Evolutionary conservation across 805 yeast genomes (phyloP).

Genomic region (Saturnispora galanensis): DNA sequence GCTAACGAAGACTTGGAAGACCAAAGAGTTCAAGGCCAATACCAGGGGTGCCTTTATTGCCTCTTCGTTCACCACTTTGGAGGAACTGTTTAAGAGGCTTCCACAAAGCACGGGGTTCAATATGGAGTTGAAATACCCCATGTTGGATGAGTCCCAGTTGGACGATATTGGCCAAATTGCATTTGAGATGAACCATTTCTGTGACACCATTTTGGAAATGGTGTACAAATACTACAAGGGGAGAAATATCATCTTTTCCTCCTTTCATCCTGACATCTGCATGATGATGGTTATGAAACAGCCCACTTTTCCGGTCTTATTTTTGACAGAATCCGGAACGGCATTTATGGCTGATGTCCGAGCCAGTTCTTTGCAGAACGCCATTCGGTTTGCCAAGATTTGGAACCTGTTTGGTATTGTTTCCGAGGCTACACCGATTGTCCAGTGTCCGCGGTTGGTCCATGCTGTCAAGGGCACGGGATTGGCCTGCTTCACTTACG

Average conservation of each 20-base stretch:
- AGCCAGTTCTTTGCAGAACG: conserved; percentile 81
- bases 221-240: conserved; percentile 73
- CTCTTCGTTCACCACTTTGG: conserved; percentile 81
- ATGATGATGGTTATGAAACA: conserved; percentile 78
- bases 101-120: conserved; percentile 86
- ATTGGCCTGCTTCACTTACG: conserved; percentile 88
- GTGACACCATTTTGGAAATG: conserved; percentile 71
- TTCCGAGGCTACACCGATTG: conserved; percentile 75
- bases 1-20: conserved; percentile 80
- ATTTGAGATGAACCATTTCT: conserved; percentile 76
- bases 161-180: conserved; percentile 84
- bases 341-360: conserved; percentile 79
- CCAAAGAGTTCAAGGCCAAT: conserved; percentile 86
- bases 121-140: conserved; percentile 90
- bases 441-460: conserved; percentile 83
- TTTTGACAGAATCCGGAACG: conserved; percentile 84
- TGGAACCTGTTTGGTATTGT: conserved; percentile 93
- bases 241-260: conserved; percentile 81
- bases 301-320: conserved; percentile 86
- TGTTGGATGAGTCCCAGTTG: conserved; percentile 83
- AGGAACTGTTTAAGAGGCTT: conserved; percentile 70
- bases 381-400: conserved; percentile 77
- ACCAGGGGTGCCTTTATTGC: conserved; percentile 83
- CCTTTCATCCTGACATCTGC: conserved; percentile 93
- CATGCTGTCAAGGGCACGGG: conserved; percentile 88